Evolutionary conservation across 257 asterid genomes (phyloP).

Genomic region (Solanum boliviense): DNA sequence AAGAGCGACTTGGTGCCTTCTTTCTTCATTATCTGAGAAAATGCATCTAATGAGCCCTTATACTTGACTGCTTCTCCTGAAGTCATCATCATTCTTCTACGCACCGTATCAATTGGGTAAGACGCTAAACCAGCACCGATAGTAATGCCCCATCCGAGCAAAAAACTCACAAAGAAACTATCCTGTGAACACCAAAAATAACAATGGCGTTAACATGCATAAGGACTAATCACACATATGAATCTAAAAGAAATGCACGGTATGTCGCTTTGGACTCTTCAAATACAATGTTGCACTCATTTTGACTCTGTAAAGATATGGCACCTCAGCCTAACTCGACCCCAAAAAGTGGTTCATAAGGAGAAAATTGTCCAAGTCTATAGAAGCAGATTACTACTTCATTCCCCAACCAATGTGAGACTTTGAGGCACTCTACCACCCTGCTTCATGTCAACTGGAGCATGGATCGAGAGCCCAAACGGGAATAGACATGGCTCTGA

Average conservation of each 20-base stretch:
- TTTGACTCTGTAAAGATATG: neutral
- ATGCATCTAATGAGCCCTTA: constrained; percentile 8
- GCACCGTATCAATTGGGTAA: constrained; percentile 9
- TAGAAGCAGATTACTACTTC: too few species aligned
- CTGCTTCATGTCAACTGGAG: neutral
- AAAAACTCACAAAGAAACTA: constrained; percentile 10
- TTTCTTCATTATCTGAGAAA: constrained; percentile 7
- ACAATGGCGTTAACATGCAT: neutral
- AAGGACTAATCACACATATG: neutral
- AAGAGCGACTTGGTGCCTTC: constrained; percentile 10
- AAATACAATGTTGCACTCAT: neutral
- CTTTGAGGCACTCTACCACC: neutral
- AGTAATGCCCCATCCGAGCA: constrained; percentile 15
- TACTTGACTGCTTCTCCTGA: constrained; percentile 11
- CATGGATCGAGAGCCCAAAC: neutral
- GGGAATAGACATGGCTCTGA: neutral
- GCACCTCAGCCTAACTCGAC: neutral
- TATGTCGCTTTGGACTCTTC: neutral
- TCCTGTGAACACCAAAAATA: neutral
- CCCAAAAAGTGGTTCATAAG: too few species aligned
- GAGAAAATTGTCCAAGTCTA: too few species aligned
- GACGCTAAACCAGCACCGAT: constrained; percentile 12
- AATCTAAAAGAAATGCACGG: neutral
- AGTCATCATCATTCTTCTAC: constrained; percentile 14
- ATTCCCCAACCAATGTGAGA: neutral